These are phyloP conservation scores for Bonia amplexicaulis DNA, from an alignment of 176 grass and related monocot species.

Conservation along the genomic window DNA sequence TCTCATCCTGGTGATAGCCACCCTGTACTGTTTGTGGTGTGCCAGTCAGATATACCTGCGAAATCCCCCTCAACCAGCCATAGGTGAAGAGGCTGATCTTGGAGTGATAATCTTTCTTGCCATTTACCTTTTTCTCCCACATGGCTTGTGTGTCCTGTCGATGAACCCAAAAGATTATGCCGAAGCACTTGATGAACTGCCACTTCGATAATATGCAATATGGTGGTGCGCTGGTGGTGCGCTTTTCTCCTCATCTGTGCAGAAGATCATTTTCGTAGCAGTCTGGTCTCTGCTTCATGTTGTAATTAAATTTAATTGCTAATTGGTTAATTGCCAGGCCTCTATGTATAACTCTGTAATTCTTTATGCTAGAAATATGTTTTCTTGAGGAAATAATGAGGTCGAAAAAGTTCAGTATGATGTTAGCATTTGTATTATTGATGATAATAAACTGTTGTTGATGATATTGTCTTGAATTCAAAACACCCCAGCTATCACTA, in stretches of 20 bases:
- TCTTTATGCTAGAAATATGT: constrained; percentile 1
- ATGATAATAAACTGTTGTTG: background rate
- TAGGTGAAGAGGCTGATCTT: constrained; percentile 98
- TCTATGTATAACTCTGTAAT: constrained; percentile 14
- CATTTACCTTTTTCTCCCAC: constrained; percentile 79
- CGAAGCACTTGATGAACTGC: constrained; percentile 44
- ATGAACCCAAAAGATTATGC: constrained; percentile 65
- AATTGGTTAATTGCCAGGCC: background rate
- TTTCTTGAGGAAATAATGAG: constrained; percentile 17
- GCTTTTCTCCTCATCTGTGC: background rate
- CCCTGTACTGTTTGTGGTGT: constrained; percentile 79
- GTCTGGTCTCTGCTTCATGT: constrained; percentile 21
- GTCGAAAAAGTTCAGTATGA: background rate
- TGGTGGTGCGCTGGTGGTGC: background rate
- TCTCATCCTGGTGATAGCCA: constrained; percentile 56
- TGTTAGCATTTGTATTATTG: background rate
- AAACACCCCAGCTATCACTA: background rate
- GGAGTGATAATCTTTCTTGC: constrained; percentile 78
- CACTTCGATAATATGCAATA: constrained; percentile 28
- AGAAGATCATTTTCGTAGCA: background rate
- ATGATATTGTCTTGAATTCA: background rate
- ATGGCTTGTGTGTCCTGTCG: constrained; percentile 66
- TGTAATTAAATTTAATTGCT: constrained; percentile 30
- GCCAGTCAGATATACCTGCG: constrained; percentile 80
- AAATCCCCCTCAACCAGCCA: constrained; percentile 60